phyloP scores from a whole-genome alignment of 1,139 yeast genomes.

The Ogataea hybrid region DNA sequence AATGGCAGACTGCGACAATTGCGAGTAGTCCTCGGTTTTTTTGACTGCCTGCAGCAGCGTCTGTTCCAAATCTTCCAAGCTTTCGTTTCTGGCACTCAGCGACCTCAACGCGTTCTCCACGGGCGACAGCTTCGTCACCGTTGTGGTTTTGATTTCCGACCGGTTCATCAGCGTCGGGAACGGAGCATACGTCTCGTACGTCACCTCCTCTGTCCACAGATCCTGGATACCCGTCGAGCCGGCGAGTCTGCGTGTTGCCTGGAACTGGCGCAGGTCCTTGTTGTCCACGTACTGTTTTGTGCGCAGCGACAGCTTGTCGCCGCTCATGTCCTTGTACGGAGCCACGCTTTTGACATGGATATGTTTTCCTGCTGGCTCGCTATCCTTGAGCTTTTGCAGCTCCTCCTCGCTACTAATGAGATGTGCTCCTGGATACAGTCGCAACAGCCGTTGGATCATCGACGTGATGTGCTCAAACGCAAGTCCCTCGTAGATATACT shows the following conservation, averaged over 20 bases:
- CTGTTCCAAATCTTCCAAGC: conserved; percentile 66
- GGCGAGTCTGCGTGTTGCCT: conserved; percentile 68
- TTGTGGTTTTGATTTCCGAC: conserved; percentile 60
- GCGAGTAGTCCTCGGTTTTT: conserved; percentile 38
- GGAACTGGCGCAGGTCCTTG: conserved; percentile 68
- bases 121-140: conserved; percentile 73
- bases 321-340: conserved; percentile 59
- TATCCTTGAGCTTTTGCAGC: conserved; percentile 39
- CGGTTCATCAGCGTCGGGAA: conserved; percentile 91
- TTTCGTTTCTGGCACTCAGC: conserved; percentile 66
- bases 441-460: conserved; percentile 72
- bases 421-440: conserved; percentile 80
- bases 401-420: conserved; percentile 68
- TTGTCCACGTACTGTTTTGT: conserved; percentile 70
- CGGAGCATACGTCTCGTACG: conserved; percentile 69
- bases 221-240: conserved; percentile 73
- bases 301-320: conserved; percentile 42
- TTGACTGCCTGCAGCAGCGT: conserved; percentile 51
- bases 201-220: conserved; percentile 86
- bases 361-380: conserved; percentile 67
- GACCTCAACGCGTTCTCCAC: conserved; percentile 77
- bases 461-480: conserved; percentile 88
- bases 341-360: conserved; percentile 72
- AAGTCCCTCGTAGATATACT: conserved; percentile 80
- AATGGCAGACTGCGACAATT: conserved; percentile 39